Evolutionary conservation across 306 rosid genomes (phyloP).

Genomic region (Alnus glutinosa): DNA sequence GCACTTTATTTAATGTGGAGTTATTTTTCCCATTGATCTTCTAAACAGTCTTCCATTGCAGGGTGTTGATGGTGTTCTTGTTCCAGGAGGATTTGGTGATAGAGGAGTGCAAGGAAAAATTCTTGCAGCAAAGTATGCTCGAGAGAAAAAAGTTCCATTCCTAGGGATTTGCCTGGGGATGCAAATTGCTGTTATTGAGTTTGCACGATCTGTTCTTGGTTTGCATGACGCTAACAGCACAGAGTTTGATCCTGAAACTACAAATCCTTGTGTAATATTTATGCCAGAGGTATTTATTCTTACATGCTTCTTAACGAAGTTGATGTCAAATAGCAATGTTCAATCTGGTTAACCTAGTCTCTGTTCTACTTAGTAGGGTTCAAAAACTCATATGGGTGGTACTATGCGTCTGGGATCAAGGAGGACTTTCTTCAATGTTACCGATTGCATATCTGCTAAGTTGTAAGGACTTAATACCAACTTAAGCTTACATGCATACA

Average conservation of each 20-base stretch:
- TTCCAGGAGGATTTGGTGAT: slow-evolving; percentile 97
- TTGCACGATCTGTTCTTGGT: slow-evolving; percentile 80
- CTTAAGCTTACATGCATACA: slow-evolving; percentile 13
- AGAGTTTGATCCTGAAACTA: slow-evolving; percentile 72
- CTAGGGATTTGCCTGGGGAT: slow-evolving; percentile 91
- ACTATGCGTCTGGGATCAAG: slow-evolving; percentile 99
- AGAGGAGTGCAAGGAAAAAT: slow-evolving; percentile 93
- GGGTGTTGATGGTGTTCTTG: slow-evolving; percentile 87
- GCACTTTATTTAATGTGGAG: slow-evolving; percentile 1
- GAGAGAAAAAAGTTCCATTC: slow-evolving; percentile 75
- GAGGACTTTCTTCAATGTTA: slow-evolving; percentile 71
- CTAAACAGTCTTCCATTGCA: slow-evolving; percentile 41
- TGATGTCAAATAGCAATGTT: background rate
- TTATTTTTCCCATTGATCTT: slow-evolving; percentile 20
- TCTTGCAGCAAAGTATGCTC: slow-evolving; percentile 87
- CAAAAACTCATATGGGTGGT: slow-evolving; percentile 94
- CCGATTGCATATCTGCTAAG: slow-evolving; percentile 77
- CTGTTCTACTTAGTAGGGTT: slow-evolving; percentile 54
- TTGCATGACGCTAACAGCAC: slow-evolving; percentile 78
- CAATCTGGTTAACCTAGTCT: slow-evolving; percentile 19
- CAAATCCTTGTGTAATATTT: slow-evolving; percentile 79
- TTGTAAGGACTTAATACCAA: slow-evolving; percentile 58
- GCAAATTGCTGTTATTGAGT: slow-evolving; percentile 94
- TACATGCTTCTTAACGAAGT: background rate
- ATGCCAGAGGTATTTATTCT: slow-evolving; percentile 80